A percentile compares a stretch with the other conserved stretches of the same genome.
Conservation (phyloP, 2,329 filamentous ascomycete genomes). For the Colletotrichum sp. region DNA sequence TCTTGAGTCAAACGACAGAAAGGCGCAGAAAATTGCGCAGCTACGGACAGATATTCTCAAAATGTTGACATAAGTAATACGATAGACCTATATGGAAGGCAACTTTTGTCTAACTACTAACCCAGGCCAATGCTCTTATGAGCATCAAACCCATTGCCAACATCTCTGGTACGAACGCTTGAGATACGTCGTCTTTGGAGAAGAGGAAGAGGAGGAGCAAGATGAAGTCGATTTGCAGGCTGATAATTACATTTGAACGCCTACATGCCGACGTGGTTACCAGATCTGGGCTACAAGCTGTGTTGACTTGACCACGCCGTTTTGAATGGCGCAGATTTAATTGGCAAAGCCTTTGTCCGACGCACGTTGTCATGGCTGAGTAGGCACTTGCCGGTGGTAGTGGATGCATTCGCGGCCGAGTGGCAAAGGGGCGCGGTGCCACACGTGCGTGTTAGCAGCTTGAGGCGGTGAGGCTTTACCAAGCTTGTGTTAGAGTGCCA, state of each 20-base stretch:
- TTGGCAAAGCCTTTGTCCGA: not conserved
- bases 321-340: not conserved
- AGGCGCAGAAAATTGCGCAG: not conserved
- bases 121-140: not conserved
- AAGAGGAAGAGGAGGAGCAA: not conserved
- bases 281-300: not conserved
- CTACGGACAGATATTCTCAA: not conserved
- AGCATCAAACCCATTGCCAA: not conserved
- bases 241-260: not conserved
- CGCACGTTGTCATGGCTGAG: not conserved
- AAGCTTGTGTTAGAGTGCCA: not conserved
- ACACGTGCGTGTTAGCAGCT: not conserved
- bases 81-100: not conserved
- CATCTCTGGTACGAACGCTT: fast-evolving
- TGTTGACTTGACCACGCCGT: not conserved
- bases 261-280: not conserved
- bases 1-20: not conserved
- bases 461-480: not conserved
- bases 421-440: not conserved
- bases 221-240: not conserved
- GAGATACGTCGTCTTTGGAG: not conserved
- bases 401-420: not conserved
- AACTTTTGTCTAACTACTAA: not conserved
- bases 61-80: not conserved
- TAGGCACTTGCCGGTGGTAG: not conserved